These are phyloP conservation scores for Tuber indicum DNA, from an alignment of 495 filamentous ascomycete genomes.

Conservation along the genomic window DNA sequence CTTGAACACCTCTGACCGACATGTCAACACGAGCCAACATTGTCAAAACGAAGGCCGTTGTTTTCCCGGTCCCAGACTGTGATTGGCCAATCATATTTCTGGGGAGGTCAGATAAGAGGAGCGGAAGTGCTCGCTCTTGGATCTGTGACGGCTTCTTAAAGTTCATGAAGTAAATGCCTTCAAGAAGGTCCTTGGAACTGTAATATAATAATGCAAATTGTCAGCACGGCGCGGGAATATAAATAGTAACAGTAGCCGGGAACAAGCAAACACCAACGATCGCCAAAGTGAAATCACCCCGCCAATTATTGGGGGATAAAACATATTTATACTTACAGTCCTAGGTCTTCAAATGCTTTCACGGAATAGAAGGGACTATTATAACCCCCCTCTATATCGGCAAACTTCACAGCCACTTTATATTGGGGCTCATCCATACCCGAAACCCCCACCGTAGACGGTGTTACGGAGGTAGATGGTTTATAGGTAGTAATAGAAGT, in stretches of 20 bases:
- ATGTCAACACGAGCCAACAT: slow-evolving; percentile 79
- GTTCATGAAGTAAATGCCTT: slow-evolving; percentile 58
- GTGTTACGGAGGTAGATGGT: slow-evolving; percentile 1
- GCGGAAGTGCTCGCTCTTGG: slow-evolving; percentile 86
- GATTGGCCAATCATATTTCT: slow-evolving; percentile 94
- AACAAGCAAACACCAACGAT: neutral
- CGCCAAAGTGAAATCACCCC: neutral
- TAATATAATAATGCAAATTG: neutral
- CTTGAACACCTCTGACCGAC: slow-evolving; percentile 63
- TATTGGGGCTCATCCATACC: slow-evolving; percentile 33
- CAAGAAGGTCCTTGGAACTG: slow-evolving; percentile 48
- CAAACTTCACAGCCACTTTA: slow-evolving; percentile 78
- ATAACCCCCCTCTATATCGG: slow-evolving; percentile 76
- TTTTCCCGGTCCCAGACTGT: slow-evolving; percentile 97
- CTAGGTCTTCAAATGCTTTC: slow-evolving; percentile 77
- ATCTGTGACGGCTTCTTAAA: slow-evolving; percentile 96
- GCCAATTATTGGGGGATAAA: neutral
- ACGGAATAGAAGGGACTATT: slow-evolving; percentile 84
- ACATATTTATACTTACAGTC: slow-evolving; percentile 55
- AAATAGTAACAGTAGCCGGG: neutral
- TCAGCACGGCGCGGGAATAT: slow-evolving; percentile 23
- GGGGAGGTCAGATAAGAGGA: slow-evolving; percentile 77
- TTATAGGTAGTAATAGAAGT: slow-evolving; percentile 1
- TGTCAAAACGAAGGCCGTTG: slow-evolving; percentile 88
- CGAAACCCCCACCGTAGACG: slow-evolving; percentile 17